Evolutionary conservation across 257 asterid genomes (phyloP).

Genomic region (Avicennia marina): DNA sequence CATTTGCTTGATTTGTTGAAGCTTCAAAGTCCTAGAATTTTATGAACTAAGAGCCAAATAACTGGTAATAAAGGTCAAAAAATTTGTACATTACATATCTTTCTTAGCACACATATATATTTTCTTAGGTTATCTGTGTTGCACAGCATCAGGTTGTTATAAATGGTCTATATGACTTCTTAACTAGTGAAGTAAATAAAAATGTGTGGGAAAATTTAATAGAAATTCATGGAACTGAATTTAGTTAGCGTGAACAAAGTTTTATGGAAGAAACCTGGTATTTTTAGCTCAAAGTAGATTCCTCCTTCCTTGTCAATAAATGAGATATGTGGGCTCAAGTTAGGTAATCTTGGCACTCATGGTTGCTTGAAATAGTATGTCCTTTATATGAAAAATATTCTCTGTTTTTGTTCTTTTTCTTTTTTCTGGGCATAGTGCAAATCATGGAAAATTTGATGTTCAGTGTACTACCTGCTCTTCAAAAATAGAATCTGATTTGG

Average conservation of each 20-base stretch:
- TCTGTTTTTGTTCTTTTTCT: too few species aligned
- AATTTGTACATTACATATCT: too few species aligned
- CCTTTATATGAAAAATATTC: too few species aligned
- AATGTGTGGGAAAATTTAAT: background rate
- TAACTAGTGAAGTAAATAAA: background rate
- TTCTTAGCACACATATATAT: too few species aligned
- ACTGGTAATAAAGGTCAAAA: background rate
- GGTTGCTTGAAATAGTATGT: too few species aligned
- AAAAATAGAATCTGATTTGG: background rate
- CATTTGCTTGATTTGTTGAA: background rate
- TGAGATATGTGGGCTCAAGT: too few species aligned
- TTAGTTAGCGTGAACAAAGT: background rate
- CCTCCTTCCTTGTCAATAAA: too few species aligned
- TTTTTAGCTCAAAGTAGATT: too few species aligned
- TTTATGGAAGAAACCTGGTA: background rate
- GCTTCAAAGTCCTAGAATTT: background rate
- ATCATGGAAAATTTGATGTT: too few species aligned
- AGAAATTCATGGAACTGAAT: background rate
- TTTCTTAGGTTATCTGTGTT: background rate
- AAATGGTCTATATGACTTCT: background rate
- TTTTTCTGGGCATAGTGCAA: too few species aligned
- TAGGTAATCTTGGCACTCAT: too few species aligned
- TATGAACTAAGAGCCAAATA: background rate
- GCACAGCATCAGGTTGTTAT: too few species aligned
- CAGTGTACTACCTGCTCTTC: background rate